Base-by-base conservation (phyloP, 805 yeast species). In the Saccharomycopsis sp. region DNA sequence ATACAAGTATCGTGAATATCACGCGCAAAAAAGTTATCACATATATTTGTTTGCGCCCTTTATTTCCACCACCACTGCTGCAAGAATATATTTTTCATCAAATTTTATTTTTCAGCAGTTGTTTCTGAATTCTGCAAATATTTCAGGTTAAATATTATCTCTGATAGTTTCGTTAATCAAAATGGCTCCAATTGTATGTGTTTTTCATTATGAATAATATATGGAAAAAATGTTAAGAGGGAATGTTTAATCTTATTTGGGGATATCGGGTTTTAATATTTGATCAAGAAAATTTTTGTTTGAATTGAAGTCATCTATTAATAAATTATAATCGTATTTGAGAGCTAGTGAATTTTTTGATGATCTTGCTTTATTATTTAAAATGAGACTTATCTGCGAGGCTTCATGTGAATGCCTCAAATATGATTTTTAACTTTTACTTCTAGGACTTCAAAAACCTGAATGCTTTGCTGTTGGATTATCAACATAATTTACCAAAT, bases 171-270 rank as follows among this genome's bases (percentile, higher is more conserved):
- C 49, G 21, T 26, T 43, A 49, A 50, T 52, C 54, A 66, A 57
- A 73, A 81, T 83, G 94, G 94, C 94, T 78, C 94, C 94, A 79
- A 80, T 78, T 69, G 92, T 82, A 81, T 69, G 92, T 81, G 63
- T 42, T 17, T 8, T 23, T 23, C 10, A 23, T n/a, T n/a, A n/a
- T n/a, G n/a, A n/a, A n/a, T n/a, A n/a, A n/a, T n/a, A n/a, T 8
- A 30, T n/a, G 18, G 13, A 14, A 6, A 18, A 18, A 17, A 14
- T 6, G 21, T 6, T 14, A 31, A 14, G 21, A 31, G 18, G 21
- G 13, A 18, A 14, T 17, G 35, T 13, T 5, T 15, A 31, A 21
- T 14, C 18, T n/a, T n/a, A 31, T 4, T n/a, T 13, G 35, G 18
- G 21, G 35, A 17, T n/a, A 31, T 18, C 6, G 13, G 14, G 10